Percentiles rank a stretch among this genome's conserved stretches.
phyloP scores from a whole-genome alignment of 2,329 filamentous ascomycete species.

The Monosporascus sp. region DNA sequence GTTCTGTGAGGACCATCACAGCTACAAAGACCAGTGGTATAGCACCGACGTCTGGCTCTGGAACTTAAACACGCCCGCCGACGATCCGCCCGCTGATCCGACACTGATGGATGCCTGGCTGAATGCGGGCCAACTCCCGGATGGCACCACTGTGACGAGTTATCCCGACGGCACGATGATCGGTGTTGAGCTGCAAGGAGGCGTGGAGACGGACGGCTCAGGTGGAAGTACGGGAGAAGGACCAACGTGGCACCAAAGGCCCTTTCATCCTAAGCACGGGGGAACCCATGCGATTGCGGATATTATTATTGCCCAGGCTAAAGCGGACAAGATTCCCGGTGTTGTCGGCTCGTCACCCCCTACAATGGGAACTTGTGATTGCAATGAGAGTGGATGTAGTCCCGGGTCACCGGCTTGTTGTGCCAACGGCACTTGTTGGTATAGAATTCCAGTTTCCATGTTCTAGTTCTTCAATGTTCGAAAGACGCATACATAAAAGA shows the following conservation, averaged over 20 bases:
- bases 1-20: conserved; percentile 6
- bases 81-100: conserved; percentile 2
- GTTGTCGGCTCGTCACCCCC: conserved; percentile 2
- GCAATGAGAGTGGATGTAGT: conserved; percentile 1
- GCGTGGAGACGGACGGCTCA: background rate
- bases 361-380: conserved; percentile 2
- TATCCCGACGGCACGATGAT: background rate
- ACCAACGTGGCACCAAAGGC: conserved; percentile 3
- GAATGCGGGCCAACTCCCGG: background rate
- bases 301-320: conserved; percentile 3
- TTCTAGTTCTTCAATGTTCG: too few relatives aligned
- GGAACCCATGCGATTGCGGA: conserved; percentile 4
- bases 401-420: background rate
- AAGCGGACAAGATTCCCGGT: conserved; percentile 4
- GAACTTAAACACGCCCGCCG: conserved; percentile 4
- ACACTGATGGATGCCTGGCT: conserved; percentile 1
- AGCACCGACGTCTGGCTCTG: conserved; percentile 6
- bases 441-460: too few relatives aligned
- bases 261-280: conserved; percentile 5
- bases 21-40: conserved; percentile 5
- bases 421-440: too few relatives aligned
- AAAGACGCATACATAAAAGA: too few relatives aligned
- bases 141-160: background rate
- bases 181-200: conserved; percentile 5
- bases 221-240: background rate